These are phyloP conservation scores for Fusarium torreyae DNA, from an alignment of 2,329 filamentous ascomycete genomes.

Conservation along the genomic window DNA sequence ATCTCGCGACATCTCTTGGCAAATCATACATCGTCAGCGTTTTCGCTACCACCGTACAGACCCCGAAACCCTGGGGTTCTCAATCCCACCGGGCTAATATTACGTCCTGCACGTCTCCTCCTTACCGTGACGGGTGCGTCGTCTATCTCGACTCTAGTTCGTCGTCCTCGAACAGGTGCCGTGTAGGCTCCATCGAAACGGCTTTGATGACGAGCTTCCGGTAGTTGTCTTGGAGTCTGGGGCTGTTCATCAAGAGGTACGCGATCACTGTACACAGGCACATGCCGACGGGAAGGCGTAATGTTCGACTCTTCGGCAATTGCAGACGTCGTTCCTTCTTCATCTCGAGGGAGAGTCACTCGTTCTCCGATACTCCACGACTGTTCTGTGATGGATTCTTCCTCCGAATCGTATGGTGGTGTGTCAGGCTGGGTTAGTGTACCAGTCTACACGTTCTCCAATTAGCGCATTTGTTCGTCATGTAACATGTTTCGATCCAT, in stretches of 20 bases:
- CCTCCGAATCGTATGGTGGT: constrained; percentile 1
- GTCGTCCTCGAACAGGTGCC: constrained; percentile 36
- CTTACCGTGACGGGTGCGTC: constrained; percentile 6
- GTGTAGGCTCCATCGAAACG: constrained; percentile 43
- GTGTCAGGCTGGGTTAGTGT: constrained; percentile 4
- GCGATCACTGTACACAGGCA: constrained; percentile 45
- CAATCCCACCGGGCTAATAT: constrained; percentile 57
- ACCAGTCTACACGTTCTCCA: constrained; percentile 15
- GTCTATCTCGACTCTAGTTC: constrained; percentile 8
- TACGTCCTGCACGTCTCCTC: constrained; percentile 44
- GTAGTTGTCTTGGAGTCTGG: constrained; percentile 45
- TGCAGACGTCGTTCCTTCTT: background rate
- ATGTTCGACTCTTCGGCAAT: constrained; percentile 9
- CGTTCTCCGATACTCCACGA: background rate
- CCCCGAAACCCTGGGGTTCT: constrained; percentile 61
- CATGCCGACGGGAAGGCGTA: constrained; percentile 9
- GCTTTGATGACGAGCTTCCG: constrained; percentile 47
- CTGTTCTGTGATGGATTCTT: constrained; percentile 8
- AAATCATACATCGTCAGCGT: constrained; percentile 57
- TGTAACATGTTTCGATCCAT: background rate
- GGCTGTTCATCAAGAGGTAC: constrained; percentile 37
- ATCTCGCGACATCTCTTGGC: constrained; percentile 17
- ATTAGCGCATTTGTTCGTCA: background rate
- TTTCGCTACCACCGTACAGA: constrained; percentile 65
- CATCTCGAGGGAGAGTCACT: background rate